Evolutionary conservation across 1,139 yeast genomes (phyloP).

Genomic region (Debaryomyces sp.): DNA sequence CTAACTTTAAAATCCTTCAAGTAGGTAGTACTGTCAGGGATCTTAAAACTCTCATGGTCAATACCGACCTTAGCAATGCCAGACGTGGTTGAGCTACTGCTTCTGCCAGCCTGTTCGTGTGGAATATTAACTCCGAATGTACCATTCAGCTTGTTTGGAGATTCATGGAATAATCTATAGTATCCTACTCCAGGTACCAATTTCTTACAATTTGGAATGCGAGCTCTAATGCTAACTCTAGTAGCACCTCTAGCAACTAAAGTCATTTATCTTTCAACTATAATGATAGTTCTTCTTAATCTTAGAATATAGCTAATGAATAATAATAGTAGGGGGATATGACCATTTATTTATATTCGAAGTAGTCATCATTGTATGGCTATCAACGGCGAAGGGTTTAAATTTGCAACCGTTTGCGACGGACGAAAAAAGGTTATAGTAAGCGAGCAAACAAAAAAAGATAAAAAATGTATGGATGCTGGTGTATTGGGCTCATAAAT

Average conservation of each 20-base stretch:
- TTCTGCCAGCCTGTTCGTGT: background rate
- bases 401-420: slow-evolving; percentile 12
- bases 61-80: slow-evolving; percentile 5
- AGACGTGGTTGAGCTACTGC: background rate
- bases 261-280: background rate
- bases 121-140: slow-evolving; percentile 10
- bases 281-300: background rate
- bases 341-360: slow-evolving; percentile 3
- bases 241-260: slow-evolving; percentile 4
- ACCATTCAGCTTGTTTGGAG: slow-evolving; percentile 19
- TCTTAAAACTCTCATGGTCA: slow-evolving; percentile 4
- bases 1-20: slow-evolving; percentile 35
- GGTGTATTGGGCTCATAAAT: background rate
- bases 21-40: slow-evolving; percentile 23
- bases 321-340: background rate
- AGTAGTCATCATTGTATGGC: background rate
- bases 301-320: background rate
- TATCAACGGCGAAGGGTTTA: slow-evolving; percentile 4
- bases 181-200: background rate
- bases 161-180: slow-evolving; percentile 20
- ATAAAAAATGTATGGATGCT: background rate
- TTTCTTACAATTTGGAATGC: background rate
- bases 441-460: slow-evolving; percentile 13
- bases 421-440: slow-evolving; percentile 10
- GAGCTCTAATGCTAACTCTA: slow-evolving; percentile 1